Percentiles rank a stretch among this genome's conserved stretches.
phyloP scores from a whole-genome alignment of 1,139 yeast genomes.

The Groenewaldozyma auringiensis region DNA sequence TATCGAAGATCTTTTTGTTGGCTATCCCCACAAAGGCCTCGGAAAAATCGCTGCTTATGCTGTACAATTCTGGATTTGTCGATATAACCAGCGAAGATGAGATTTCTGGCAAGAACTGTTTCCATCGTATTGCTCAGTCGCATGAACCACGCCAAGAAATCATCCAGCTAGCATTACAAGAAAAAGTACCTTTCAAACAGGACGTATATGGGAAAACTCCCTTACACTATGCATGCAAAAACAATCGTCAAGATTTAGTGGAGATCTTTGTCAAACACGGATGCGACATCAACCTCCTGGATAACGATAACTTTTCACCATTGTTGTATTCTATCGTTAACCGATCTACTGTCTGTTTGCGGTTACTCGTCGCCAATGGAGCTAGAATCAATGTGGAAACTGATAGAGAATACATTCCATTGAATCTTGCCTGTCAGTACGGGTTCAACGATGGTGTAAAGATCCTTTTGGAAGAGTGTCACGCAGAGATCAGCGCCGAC shows the following conservation, averaged over 20 bases:
- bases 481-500: constrained; percentile 34
- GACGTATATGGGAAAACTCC: constrained; percentile 79
- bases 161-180: constrained; percentile 31
- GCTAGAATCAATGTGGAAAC: constrained; percentile 35
- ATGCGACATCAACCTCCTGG: constrained; percentile 33
- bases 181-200: constrained; percentile 33
- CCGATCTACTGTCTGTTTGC: constrained; percentile 50
- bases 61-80: constrained; percentile 35
- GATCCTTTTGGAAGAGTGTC: constrained; percentile 40
- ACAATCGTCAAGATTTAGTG: constrained; percentile 30
- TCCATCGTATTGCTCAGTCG: constrained; percentile 41
- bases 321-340: constrained; percentile 69
- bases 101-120: constrained; percentile 35
- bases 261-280: constrained; percentile 29
- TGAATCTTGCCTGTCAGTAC: constrained; percentile 81
- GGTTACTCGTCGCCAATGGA: constrained; percentile 39
- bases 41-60: constrained; percentile 35
- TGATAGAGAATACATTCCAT: constrained; percentile 57
- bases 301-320: constrained; percentile 50
- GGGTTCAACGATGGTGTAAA: constrained; percentile 71
- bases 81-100: constrained; percentile 37
- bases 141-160: constrained; percentile 31
- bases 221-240: constrained; percentile 70
- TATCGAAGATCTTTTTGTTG: constrained; percentile 58
- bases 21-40: constrained; percentile 45